A percentile compares a stretch with the other conserved stretches of the same genome.
Evolutionary conservation across 2,329 filamentous ascomycete species (phyloP).

Genomic region (Sporothrix variecibatus): DNA sequence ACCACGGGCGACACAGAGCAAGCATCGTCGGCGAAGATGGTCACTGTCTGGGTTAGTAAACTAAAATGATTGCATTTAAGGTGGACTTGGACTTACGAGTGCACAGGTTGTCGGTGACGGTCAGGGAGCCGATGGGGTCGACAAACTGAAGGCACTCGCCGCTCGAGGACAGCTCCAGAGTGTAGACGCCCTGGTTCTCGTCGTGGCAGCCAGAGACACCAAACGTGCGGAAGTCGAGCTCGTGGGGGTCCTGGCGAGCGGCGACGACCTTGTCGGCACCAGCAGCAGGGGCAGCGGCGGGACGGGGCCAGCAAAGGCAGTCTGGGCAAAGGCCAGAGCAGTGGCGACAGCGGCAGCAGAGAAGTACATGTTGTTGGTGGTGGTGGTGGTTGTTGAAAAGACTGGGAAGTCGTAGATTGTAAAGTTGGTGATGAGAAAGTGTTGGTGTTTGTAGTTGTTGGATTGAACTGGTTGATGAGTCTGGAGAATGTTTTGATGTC

Average conservation of each 20-base stretch:
- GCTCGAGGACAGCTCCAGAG: conserved; percentile 23
- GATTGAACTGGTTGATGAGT: not conserved
- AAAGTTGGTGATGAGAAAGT: not conserved
- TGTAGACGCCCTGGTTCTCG: conserved; percentile 33
- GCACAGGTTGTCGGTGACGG: conserved; percentile 23
- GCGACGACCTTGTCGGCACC: not conserved
- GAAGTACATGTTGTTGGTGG: conserved; percentile 26
- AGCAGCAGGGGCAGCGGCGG: conserved; percentile 4
- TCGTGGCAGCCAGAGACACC: conserved; percentile 27
- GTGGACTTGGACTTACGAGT: conserved; percentile 15
- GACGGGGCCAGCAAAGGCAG: not conserved
- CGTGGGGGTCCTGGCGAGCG: conserved; percentile 26
- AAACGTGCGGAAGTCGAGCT: conserved; percentile 31
- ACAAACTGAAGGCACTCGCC: conserved; percentile 25
- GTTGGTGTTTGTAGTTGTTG: not conserved
- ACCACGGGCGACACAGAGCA: conserved; percentile 19
- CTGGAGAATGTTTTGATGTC: not conserved
- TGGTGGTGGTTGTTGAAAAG: not conserved
- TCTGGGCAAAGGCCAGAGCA: conserved; percentile 7
- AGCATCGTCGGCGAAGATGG: conserved; percentile 21
- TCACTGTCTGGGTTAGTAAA: conserved; percentile 15
- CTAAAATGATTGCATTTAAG: not conserved
- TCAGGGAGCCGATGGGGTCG: conserved; percentile 27
- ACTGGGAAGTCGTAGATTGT: not conserved
- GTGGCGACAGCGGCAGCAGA: conserved; percentile 10